Base-by-base conservation (phyloP, 129 eudicot genomes). In the Flaveria brownii region DNA sequence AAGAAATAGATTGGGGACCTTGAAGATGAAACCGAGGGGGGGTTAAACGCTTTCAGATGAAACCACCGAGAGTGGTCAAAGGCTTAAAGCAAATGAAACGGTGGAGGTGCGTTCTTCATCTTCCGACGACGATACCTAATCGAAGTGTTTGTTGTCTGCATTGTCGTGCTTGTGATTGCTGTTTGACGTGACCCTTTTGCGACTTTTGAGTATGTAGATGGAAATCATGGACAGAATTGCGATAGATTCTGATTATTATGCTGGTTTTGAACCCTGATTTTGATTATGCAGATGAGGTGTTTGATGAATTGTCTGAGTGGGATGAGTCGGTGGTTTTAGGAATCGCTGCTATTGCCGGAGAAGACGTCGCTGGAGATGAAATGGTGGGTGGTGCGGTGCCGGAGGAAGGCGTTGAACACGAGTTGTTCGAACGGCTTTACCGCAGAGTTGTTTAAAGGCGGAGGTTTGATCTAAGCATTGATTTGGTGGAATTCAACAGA, bases 331-430 rank as follows among this genome's bases (percentile, higher is more conserved):
- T 75, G 16, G 85, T 80, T 41, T 89, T 89, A 7, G 99, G 99
- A 6, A 94, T 94, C 51, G 96, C 99, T 50, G 99, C 99, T 9
- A 94, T 84, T 10, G 99, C 99, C 3, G 99, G 99, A 2, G 98
- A 87, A 6, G 98, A 91, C 6, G 83, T 87, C 10, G 87, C 45
- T 26, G 89, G 81, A 4, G 69, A 77, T 2, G 96, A 72, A 50
- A 76, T 84, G 42, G 49, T 84, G 2, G 98, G 90, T 4, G 60
- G 76, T 3, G 78, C 46, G 3, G 97, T 77, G 25, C 71, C 77
- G 8, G 84, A 71, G 1, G 93, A 89, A 11, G 94, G 96, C 49
- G 86, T 86, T 16, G 82, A 56, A 39, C 99, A 95, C 1, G 78
- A 78, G 23, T 42, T 86, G 16, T 62, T 50, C 52, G n/a, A 87